A percentile compares a stretch with the other conserved stretches of the same genome.
phyloP scores from a whole-genome alignment of 129 eudicot species.

The Escallonia herrerae region DNA sequence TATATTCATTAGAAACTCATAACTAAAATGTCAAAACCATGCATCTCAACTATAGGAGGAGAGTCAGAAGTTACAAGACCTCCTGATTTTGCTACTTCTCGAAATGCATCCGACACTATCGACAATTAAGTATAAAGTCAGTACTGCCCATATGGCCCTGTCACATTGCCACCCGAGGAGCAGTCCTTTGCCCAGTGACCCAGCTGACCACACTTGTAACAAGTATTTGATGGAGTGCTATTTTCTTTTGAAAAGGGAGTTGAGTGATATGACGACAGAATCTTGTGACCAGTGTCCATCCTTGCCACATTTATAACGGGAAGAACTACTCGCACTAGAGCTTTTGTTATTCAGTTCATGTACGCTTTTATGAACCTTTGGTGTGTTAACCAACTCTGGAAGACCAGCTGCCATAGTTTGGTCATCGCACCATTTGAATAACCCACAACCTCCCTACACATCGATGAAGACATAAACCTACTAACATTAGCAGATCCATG shows the following conservation, averaged over 20 bases:
- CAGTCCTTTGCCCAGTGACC: slow-evolving; percentile 3
- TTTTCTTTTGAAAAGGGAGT: not conserved
- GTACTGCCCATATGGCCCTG: too few relatives aligned
- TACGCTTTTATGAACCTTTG: not conserved
- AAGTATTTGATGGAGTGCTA: not conserved
- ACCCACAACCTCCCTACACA: not conserved
- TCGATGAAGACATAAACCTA: too few relatives aligned
- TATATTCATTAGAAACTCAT: too few relatives aligned
- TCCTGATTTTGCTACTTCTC: too few relatives aligned
- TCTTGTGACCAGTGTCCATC: slow-evolving; percentile 24
- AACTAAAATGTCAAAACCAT: too few relatives aligned
- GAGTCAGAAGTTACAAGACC: too few relatives aligned
- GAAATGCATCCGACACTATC: too few relatives aligned
- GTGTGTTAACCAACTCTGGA: not conserved
- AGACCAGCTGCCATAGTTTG: not conserved
- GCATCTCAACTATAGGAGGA: too few relatives aligned
- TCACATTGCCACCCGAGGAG: too few relatives aligned
- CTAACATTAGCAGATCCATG: too few relatives aligned
- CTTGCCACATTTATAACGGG: slow-evolving; percentile 20
- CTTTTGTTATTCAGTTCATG: slow-evolving; percentile 4
- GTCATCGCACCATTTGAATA: slow-evolving; percentile 12
- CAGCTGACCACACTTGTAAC: not conserved
- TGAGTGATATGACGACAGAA: not conserved
- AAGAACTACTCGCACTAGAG: not conserved
- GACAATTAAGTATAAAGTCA: too few relatives aligned